A percentile compares a stretch with the other conserved stretches of the same genome.
These are phyloP conservation scores for Bondarzewia mesenterica DNA, from an alignment of 1,284 basidiomycete species.

Conservation along the genomic window DNA sequence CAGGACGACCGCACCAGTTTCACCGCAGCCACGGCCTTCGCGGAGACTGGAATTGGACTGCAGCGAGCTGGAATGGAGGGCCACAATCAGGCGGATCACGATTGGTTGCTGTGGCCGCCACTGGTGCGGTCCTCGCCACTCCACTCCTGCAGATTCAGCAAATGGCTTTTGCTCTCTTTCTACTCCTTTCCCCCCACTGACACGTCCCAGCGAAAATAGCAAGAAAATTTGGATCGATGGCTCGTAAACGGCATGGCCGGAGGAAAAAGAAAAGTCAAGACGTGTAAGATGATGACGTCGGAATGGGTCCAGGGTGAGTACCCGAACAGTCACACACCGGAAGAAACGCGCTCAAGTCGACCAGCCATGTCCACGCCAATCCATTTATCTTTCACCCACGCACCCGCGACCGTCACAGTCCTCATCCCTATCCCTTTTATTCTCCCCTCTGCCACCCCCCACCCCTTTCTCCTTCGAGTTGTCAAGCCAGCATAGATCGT, in stretches of 20 bases:
- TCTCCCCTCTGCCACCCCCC: not conserved
- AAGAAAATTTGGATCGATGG: not conserved
- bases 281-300: not conserved
- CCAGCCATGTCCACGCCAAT: not conserved
- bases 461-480: not conserved
- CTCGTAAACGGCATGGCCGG: not conserved
- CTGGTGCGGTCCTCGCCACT: not conserved
- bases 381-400: not conserved
- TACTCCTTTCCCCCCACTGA: not conserved
- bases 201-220: too few relatives aligned
- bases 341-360: not conserved
- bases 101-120: too few relatives aligned
- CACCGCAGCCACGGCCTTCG: too few relatives aligned
- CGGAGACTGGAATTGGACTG: too few relatives aligned
- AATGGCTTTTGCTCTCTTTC: not conserved
- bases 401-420: not conserved
- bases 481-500: not conserved
- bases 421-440: not conserved
- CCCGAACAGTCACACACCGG: not conserved
- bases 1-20: too few relatives aligned
- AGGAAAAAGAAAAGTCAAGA: not conserved
- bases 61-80: too few relatives aligned
- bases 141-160: not conserved
- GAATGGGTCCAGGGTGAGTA: not conserved
- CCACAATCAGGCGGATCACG: too few relatives aligned